Base-by-base conservation (phyloP, 805 yeast species). In the Isabelozyma heimii region DNA sequence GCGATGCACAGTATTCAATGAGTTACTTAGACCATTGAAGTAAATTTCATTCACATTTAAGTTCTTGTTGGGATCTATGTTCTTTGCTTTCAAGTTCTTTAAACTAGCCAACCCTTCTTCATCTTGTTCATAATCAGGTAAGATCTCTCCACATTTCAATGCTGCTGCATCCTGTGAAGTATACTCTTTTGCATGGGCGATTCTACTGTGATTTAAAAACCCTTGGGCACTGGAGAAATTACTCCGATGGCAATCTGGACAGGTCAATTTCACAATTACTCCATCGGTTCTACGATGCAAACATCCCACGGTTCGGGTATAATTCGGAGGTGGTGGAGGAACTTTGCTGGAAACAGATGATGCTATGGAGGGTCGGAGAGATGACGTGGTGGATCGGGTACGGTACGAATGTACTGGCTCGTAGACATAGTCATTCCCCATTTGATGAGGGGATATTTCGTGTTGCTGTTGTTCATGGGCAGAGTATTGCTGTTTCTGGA, bases 171-270 rank as follows among this genome's bases (percentile, higher is more conserved):
- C 90, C 57, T 87, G 92, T 8, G 86, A 81, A 5, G 84, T 77
- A 53, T 79, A 87, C 49, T 84, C 89, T 47, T 78, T 80, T n/a
- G 80, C 70, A 62, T 88, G 95, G 8, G 91, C 87, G 24, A 85
- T 76, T 50, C 94, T 73, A 47, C 86, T 80, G 63, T 88, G 95
- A 62, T 87, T 88, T 37, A 87, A 75, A 55, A 88, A 86, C 13
- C 94, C 94, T 60, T 88, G 94, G 0, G 91, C 89, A 12, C 87
- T 81, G 8, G 89, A 83, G 59, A 88, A 88, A 52, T 86, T 87
- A 40, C 82, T 76, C 46, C 91, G 65, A 9, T 73, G 77, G 65
- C 96, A 88, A 45, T 76, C 79, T 1, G 83, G 80, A 62, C 96
- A 88, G 8, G 82, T 82, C 37, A 88, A 72, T 44, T 83, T 74